phyloP scores from a whole-genome alignment of 805 yeast species.

The Saccharomyces mikatae region DNA sequence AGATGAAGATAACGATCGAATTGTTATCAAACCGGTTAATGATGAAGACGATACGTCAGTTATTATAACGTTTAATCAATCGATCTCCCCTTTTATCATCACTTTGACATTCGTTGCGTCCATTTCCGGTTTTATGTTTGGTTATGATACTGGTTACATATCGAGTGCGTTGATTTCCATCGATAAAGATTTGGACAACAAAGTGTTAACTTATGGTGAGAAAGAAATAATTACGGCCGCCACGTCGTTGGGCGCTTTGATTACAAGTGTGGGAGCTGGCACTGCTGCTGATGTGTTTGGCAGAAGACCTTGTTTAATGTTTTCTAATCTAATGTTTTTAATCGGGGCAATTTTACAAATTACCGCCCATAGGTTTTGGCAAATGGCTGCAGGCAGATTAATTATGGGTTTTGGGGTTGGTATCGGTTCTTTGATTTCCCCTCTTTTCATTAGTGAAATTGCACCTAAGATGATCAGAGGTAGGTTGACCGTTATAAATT shows the following conservation, averaged over 20 bases:
- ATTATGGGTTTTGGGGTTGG: constrained; percentile 97
- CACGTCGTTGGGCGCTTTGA: constrained; percentile 85
- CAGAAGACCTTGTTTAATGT: constrained; percentile 74
- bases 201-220: constrained; percentile 59
- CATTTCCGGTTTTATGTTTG: constrained; percentile 92
- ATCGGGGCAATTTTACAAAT: constrained; percentile 82
- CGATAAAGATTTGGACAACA: constrained; percentile 62
- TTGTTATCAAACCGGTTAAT: constrained; percentile 32
- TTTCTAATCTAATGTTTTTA: constrained; percentile 73
- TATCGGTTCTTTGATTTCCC: constrained; percentile 88
- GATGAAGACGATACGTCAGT: constrained; percentile 45
- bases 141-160: constrained; percentile 95
- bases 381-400: constrained; percentile 86
- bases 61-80: constrained; percentile 41
- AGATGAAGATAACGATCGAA: constrained; percentile 13
- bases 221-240: constrained; percentile 90
- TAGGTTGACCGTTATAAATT: constrained; percentile 78
- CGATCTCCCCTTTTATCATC: constrained; percentile 57
- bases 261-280: constrained; percentile 76
- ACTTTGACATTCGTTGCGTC: constrained; percentile 69
- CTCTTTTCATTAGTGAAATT: constrained; percentile 82
- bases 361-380: constrained; percentile 74
- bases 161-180: constrained; percentile 87
- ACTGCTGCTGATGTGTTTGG: constrained; percentile 75
- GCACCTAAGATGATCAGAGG: constrained; percentile 92